These are phyloP conservation scores for Roridomyces roridus DNA, from an alignment of 768 basidiomycete species.

Conservation along the genomic window DNA sequence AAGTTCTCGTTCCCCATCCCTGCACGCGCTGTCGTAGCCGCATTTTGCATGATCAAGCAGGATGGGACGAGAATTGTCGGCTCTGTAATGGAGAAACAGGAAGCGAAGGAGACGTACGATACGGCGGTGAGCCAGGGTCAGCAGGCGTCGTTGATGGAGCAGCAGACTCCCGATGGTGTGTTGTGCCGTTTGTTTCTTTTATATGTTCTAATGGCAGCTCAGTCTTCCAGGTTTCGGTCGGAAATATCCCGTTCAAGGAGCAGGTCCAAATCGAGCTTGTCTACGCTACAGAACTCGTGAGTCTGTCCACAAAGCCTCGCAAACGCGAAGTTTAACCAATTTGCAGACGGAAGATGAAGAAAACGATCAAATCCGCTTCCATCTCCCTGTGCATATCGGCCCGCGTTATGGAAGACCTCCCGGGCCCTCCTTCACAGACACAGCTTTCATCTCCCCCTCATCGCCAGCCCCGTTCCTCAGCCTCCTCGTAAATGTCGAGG, in stretches of 20 bases:
- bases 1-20: slow-evolving; percentile 21
- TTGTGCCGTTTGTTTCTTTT: not conserved
- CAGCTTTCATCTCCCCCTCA: not conserved
- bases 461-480: slow-evolving; percentile 10
- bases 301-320: too few relatives aligned
- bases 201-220: not conserved
- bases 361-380: too few relatives aligned
- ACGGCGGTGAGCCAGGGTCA: too few relatives aligned
- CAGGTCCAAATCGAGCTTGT: slow-evolving; percentile 17
- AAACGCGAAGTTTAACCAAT: too few relatives aligned
- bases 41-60: slow-evolving; percentile 18
- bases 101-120: slow-evolving; percentile 16
- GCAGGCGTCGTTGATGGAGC: too few relatives aligned
- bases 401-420: slow-evolving; percentile 26
- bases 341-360: slow-evolving; percentile 21
- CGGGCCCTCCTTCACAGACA: not conserved
- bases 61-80: slow-evolving; percentile 21
- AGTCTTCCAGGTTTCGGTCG: slow-evolving; percentile 23
- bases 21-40: slow-evolving; percentile 9
- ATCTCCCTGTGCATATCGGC: slow-evolving; percentile 21
- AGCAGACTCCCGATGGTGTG: slow-evolving; percentile 19
- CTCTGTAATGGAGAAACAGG: slow-evolving; percentile 17
- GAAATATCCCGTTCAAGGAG: slow-evolving; percentile 14
- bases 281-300: slow-evolving; percentile 37
- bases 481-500: slow-evolving; percentile 18